Evolutionary conservation across 441 rosid genomes (phyloP), one percentile per base, ranked within the genome.

Genomic region (Brassica hybrid): DNA sequence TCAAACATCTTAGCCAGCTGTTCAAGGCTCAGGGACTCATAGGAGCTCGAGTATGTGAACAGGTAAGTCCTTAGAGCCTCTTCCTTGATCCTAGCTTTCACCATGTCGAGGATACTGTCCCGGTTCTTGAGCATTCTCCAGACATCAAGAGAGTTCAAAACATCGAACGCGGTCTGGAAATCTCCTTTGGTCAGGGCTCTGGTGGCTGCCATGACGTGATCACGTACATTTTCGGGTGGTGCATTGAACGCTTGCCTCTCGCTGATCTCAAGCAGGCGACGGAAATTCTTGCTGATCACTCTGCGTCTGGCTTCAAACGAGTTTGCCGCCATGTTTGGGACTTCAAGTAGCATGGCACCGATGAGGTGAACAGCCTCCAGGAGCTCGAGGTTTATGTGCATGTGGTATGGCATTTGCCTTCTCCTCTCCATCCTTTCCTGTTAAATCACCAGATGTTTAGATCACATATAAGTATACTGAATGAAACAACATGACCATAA

Each of bases 381-480:
- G 59, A 91, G 94, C 83, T 91, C 97, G 3, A 91, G 91, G 83
- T 91, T 91, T 58, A 91, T 79, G 87, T 91, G 97, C 97, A 91
- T 88, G 72, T 89, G 97, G 76, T 89, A 89, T 14, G 96, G 97
- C 97, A 91, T 89, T 74, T 91, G 97, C 23, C 93, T 89, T 70
- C 94, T 87, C 84, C 94, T 89, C 58, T 91, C 97, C 84, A 88
- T 57, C 79, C 97, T 88, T 77, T 91, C 97, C 97, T 89, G 85
- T 56, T 16, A 65, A 27, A 27, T 27, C 32, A 27, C 1, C 32
- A 27, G 32, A 27, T 27, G 32, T 27, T 27, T 27, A 27, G 5
- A 27, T 27, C 32, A 27, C 32, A 27, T 27, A 5, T 27, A 27
- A 5, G 32, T 27, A 27, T 5, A 27, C 32, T 27, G 32, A 27